Evolutionary conservation across 1,284 basidiomycete genomes (phyloP), one percentile per base, ranked within the genome.

Genomic region (Filobasidium uniguttulatum): DNA sequence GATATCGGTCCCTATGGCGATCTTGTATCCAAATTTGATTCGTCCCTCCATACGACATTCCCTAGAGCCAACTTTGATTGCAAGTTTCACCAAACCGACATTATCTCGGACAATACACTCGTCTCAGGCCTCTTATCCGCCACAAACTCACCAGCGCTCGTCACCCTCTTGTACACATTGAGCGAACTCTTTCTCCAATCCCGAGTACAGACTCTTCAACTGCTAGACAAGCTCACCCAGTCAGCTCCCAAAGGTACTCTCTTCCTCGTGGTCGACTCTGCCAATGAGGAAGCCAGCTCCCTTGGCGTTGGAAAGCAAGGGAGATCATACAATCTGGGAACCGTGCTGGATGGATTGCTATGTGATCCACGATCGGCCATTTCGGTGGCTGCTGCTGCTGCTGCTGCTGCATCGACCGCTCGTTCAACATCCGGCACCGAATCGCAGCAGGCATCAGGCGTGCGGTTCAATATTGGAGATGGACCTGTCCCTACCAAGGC

Each of bases 161-260:
- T 69, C 50, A 71, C 71, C 17, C 57, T 71, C 51, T 59, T 72
- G 50, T 72, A 70, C 62, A 71, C 71, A 7, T 62, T 71, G 10
- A 64, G 67, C 45, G 71, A 72, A 54, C 65, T 72, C 30, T 60
- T 72, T 44, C 48, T 66, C 8, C 64, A 71, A 59, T 68, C 65
- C 8, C 64, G 68, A 22, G 43, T 66, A 37, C 49, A 59, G 25
- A 67, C 72, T 25, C 45, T 73, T 54, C 55, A 57, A n/a, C 55
- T 71, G 44, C 59, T 72, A 3, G 49, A 60, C 29, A 44, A 59
- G 28, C 45, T 73, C 29, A 60, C 71, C 33, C 26, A 60, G 17
- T 34, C 58, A 35, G 54, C 66, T 35, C 56, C 67, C 36, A 31
- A 59, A n/a, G 68, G 72, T 33, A 63, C 63, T 22, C 53, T 70